phyloP scores from a whole-genome alignment of 2,329 filamentous ascomycete species.

The Nigrograna mackinnonii region DNA sequence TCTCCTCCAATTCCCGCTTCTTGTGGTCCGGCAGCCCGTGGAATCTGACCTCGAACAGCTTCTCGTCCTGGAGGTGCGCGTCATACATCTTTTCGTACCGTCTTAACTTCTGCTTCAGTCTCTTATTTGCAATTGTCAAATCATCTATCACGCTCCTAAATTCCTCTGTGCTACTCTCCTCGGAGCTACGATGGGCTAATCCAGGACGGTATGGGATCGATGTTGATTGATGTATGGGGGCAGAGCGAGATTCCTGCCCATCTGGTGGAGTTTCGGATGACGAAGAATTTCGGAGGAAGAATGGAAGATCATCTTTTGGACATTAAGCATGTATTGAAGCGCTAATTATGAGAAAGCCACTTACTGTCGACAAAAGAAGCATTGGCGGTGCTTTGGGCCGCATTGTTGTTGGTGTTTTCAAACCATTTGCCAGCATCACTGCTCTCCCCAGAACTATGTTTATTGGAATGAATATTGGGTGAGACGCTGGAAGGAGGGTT shows the following conservation, averaged over 20 bases:
- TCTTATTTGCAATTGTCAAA: conserved; percentile 81
- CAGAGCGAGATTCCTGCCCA: conserved; percentile 19
- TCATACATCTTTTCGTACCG: conserved; percentile 71
- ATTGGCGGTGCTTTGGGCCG: conserved; percentile 38
- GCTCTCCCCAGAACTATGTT: conserved; percentile 53
- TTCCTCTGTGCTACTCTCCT: conserved; percentile 69
- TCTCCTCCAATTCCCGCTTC: conserved; percentile 75
- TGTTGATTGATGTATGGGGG: conserved; percentile 10
- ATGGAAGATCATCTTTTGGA: conserved; percentile 44
- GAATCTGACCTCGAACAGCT: conserved; percentile 80
- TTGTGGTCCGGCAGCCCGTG: conserved; percentile 73
- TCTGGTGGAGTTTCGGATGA: conserved; percentile 48
- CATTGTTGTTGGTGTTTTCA: conserved; percentile 54
- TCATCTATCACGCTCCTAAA: conserved; percentile 86
- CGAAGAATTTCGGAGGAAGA: conserved; percentile 50
- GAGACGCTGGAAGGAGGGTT: conserved; percentile 47
- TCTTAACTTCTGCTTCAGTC: conserved; percentile 72
- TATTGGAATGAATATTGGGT: conserved; percentile 33
- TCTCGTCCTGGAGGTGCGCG: conserved; percentile 71
- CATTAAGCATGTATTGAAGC: conserved; percentile 2
- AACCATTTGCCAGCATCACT: conserved; percentile 58
- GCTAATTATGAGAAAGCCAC: conserved; percentile 6
- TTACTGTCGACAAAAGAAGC: conserved; percentile 49
- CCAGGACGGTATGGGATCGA: conserved; percentile 29
- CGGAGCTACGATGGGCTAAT: conserved; percentile 46